These are phyloP conservation scores for Botrytis cinerea DNA, from an alignment of 2,329 filamentous ascomycete species.

Conservation along the genomic window DNA sequence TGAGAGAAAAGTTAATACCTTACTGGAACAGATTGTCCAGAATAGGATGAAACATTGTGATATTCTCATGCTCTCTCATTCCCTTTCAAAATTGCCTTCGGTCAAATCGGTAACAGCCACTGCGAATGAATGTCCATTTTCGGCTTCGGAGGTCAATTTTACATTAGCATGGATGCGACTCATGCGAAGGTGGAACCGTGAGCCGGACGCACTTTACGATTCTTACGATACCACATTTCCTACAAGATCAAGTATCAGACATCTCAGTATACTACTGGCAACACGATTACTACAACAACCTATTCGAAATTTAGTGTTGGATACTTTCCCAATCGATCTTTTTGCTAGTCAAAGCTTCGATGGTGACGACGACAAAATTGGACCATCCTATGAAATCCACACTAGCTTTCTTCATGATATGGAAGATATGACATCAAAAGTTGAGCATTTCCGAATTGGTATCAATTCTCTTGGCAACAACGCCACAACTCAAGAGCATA, in stretches of 20 bases:
- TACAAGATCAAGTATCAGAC: conserved; percentile 3
- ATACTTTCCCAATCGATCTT: conserved; percentile 15
- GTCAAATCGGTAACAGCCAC: conserved; percentile 11
- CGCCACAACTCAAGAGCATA: not conserved
- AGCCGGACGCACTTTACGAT: conserved; percentile 13
- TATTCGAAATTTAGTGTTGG: conserved; percentile 1
- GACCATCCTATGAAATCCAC: not conserved
- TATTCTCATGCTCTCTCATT: conserved; percentile 8
- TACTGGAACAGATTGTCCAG: conserved; percentile 11
- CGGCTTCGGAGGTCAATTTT: conserved; percentile 9
- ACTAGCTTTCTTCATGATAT: conserved; percentile 18
- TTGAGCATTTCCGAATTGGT: conserved; percentile 13
- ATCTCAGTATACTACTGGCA: conserved; percentile 20
- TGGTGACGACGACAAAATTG: not conserved
- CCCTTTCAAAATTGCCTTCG: not conserved
- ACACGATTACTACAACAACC: not conserved
- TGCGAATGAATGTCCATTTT: conserved; percentile 17
- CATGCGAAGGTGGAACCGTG: conserved; percentile 4
- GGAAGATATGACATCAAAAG: not conserved
- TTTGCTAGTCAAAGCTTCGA: not conserved
- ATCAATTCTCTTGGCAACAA: conserved; percentile 2
- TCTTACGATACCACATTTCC: conserved; percentile 23
- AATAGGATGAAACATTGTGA: conserved; percentile 19
- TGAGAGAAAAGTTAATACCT: not conserved
- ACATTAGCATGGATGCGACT: conserved; percentile 13